Conservation (phyloP, 2,329 filamentous ascomycete genomes). For the Penicillium sp. region DNA sequence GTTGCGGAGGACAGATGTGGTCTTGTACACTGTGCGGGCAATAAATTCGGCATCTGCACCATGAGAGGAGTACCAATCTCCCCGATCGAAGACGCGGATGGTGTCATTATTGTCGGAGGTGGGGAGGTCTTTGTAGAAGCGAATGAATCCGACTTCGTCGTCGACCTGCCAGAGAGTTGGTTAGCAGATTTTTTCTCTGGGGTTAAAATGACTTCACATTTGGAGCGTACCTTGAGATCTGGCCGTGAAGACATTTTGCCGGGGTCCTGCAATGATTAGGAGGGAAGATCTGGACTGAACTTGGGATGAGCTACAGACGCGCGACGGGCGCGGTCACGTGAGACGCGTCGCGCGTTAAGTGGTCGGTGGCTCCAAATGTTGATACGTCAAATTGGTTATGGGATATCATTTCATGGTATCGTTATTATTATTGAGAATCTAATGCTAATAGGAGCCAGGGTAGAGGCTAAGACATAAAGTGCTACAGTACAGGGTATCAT, state of each 20-base stretch:
- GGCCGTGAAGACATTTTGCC: conserved; percentile 64
- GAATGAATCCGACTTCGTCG: conserved; percentile 95
- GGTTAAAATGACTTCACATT: background rate
- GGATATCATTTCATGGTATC: background rate
- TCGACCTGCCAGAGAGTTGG: conserved; percentile 61
- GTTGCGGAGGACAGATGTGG: conserved; percentile 87
- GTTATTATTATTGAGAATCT: conserved; percentile 14
- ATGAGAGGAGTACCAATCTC: conserved; percentile 82
- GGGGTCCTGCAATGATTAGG: conserved; percentile 13
- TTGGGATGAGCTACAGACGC: conserved; percentile 21
- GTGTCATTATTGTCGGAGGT: conserved; percentile 59
- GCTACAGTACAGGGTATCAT: conserved; percentile 26
- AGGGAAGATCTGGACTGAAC: conserved; percentile 9
- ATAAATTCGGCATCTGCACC: conserved; percentile 47
- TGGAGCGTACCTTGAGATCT: conserved; percentile 60
- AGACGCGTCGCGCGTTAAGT: conserved; percentile 32
- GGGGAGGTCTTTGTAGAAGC: conserved; percentile 85
- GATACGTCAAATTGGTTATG: background rate
- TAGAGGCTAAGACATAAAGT: conserved; percentile 15
- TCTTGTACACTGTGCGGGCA: conserved; percentile 79
- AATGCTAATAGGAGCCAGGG: conserved; percentile 17
- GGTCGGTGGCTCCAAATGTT: background rate
- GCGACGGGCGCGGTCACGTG: conserved; percentile 33
- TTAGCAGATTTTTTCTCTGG: conserved; percentile 1
- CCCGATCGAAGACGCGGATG: conserved; percentile 85